Evolutionary conservation across 2,329 filamentous ascomycete genomes (phyloP), one percentile per base, ranked within the genome.

Genomic region (Ilyonectria destructans): DNA sequence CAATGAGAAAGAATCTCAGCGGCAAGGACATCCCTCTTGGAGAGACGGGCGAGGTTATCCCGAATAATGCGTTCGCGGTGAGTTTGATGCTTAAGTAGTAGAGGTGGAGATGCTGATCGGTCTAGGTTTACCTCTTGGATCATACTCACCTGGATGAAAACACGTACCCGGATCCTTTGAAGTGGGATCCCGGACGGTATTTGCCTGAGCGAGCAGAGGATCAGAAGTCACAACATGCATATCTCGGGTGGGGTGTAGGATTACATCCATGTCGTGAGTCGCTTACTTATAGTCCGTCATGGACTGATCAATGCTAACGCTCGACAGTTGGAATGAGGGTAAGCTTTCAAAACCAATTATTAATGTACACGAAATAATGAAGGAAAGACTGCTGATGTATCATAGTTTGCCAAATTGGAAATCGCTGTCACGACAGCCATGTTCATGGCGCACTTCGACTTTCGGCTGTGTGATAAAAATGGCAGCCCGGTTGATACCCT

Each of bases 331-430:
- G 51, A 31, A 54, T 54, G 31, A 54, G 29, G 21, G 51, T 54
- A 54, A 37, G 31, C n/a, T 10, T 54, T 21, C n/a, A 6, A 35
- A 21, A 33, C 19, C n/a, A 31, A 19, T 17, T 12, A 26, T 21
- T 10, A 8, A 15, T 33, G n/a, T 19, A 10, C 7, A 9, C 12
- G 26, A 23, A 26, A 8, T 26, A 49, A 35, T 33, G 43, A 26
- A 43, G 45, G 48, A 29, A 58, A 29, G 43, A 51, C 43, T 4
- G 35, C 65, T 72, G 55, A 74, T 58, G 21, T 10, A 15, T 15
- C 7, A 13, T 67, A 81, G 73, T 87, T 89, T 74, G 87, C 87
- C 1, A 88, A 88, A 69, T 77, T 89, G 1, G 86, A 89, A 73
- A 83, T 84, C 62, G 84, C 82, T 58, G 76, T 88, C 66, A 85